Evolutionary conservation across 805 yeast species (phyloP).

Genomic region (Candida tibetensis): DNA sequence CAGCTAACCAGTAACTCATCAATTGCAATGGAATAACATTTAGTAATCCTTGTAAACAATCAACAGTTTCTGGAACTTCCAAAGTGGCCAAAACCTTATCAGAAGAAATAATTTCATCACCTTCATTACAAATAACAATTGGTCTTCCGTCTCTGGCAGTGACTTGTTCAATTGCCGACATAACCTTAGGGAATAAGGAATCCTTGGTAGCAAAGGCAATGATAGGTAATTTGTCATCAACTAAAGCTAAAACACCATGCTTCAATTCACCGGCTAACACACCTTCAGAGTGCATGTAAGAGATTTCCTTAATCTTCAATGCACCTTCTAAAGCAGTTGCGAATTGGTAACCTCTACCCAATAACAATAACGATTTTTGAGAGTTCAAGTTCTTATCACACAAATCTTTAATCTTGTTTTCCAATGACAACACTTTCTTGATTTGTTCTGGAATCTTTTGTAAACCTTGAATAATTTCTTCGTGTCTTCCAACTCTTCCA

Average conservation of each 20-base stretch:
- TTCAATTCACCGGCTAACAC: conserved; percentile 98
- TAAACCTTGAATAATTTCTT: conserved; percentile 83
- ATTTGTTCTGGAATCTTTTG: conserved; percentile 84
- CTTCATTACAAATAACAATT: conserved; percentile 82
- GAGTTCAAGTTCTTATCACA: conserved; percentile 70
- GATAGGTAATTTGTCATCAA: conserved; percentile 90
- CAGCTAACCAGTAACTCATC: conserved; percentile 96
- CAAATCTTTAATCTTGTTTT: conserved; percentile 67
- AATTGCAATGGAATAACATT: conserved; percentile 93
- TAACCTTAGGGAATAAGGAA: conserved; percentile 91
- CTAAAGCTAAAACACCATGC: conserved; percentile 96
- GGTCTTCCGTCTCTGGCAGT: conserved; percentile 98
- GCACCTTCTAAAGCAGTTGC: conserved; percentile 99
- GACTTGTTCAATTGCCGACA: conserved; percentile 94
- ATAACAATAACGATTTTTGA: conserved; percentile 81
- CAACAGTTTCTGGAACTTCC: conserved; percentile 94
- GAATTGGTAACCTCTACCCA: conserved; percentile 97
- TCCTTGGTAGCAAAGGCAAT: conserved; percentile 96
- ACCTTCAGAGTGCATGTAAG: conserved; percentile 99
- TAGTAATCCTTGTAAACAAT: conserved; percentile 93
- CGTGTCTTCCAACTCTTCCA: conserved; percentile 71
- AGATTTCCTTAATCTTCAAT: conserved; percentile 93
- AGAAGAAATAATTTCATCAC: conserved; percentile 60
- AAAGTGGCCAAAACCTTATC: conserved; percentile 64
- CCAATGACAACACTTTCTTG: conserved; percentile 68